Percentiles rank a stretch among this genome's conserved stretches.
Conservation (phyloP, 2,329 filamentous ascomycete genomes). For the Ceratocystis diversiconidia region DNA sequence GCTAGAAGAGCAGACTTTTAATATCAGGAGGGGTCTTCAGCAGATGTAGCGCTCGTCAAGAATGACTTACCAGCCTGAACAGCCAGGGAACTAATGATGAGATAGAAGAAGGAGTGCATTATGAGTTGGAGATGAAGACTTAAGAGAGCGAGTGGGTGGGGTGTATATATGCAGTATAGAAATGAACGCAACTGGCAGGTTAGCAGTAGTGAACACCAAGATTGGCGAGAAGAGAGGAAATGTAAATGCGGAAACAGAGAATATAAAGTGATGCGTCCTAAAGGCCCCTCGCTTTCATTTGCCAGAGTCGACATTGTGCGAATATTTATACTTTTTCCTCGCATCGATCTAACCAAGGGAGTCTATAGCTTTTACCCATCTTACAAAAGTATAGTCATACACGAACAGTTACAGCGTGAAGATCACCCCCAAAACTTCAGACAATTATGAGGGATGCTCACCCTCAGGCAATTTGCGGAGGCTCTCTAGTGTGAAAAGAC, state of each 20-base stretch:
- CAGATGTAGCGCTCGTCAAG: too few species aligned
- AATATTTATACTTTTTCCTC: conserved; percentile 1
- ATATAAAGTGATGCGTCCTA: neutral
- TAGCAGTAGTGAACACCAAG: neutral
- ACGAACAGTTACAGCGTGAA: neutral
- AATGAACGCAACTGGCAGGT: conserved; percentile 7
- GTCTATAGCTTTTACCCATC: too few species aligned
- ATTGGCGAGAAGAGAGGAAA: neutral
- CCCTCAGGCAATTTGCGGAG: neutral
- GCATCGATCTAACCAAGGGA: neutral
- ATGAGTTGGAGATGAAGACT: neutral
- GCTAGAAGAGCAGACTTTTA: neutral
- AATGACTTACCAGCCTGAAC: conserved; percentile 15
- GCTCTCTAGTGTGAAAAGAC: neutral
- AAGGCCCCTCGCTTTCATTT: neutral
- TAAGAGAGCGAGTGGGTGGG: neutral
- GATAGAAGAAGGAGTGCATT: conserved; percentile 11
- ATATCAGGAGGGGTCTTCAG: neutral
- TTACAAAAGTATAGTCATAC: neutral
- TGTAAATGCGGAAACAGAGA: neutral
- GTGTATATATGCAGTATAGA: neutral
- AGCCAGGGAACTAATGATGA: conserved; percentile 9
- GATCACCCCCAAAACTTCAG: neutral
- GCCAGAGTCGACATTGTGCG: neutral
- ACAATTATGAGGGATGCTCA: neutral